Evolutionary conservation across 768 basidiomycete species (phyloP).

Genomic region (Clitopilus hobsonii): DNA sequence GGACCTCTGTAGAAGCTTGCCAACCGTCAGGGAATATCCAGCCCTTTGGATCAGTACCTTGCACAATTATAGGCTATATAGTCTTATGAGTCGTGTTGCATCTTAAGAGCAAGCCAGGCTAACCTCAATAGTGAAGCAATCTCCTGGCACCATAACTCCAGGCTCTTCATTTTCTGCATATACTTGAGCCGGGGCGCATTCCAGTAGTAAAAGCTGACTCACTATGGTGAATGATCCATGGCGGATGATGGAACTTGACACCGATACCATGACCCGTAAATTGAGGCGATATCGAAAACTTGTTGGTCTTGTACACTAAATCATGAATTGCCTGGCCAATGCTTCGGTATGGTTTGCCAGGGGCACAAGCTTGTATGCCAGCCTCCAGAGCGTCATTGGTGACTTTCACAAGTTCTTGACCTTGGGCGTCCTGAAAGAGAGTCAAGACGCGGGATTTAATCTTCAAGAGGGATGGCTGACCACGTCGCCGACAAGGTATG

Average conservation of each 20-base stretch:
- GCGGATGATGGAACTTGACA: slow-evolving; percentile 69
- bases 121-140: slow-evolving; percentile 93
- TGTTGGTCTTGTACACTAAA: slow-evolving; percentile 27
- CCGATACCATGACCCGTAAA: slow-evolving; percentile 91
- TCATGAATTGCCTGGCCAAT: slow-evolving; percentile 73
- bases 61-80: slow-evolving; percentile 67
- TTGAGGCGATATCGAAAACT: slow-evolving; percentile 61
- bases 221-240: slow-evolving; percentile 83
- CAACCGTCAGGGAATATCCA: slow-evolving; percentile 91
- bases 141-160: slow-evolving; percentile 75
- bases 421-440: slow-evolving; percentile 56
- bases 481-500: slow-evolving; percentile 77
- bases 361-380: slow-evolving; percentile 73
- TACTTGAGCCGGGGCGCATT: neutral
- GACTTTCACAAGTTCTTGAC: slow-evolving; percentile 56
- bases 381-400: slow-evolving; percentile 62
- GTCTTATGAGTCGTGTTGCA: no score
- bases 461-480: slow-evolving; percentile 32
- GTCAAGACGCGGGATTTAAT: neutral
- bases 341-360: slow-evolving; percentile 58
- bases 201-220: slow-evolving; percentile 16
- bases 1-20: slow-evolving; percentile 86
- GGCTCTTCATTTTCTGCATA: slow-evolving; percentile 76
- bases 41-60: slow-evolving; percentile 61
- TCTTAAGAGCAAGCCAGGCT: neutral